Conservation (phyloP, 371 early-diverging fungal species). For the Mucor sp. region DNA sequence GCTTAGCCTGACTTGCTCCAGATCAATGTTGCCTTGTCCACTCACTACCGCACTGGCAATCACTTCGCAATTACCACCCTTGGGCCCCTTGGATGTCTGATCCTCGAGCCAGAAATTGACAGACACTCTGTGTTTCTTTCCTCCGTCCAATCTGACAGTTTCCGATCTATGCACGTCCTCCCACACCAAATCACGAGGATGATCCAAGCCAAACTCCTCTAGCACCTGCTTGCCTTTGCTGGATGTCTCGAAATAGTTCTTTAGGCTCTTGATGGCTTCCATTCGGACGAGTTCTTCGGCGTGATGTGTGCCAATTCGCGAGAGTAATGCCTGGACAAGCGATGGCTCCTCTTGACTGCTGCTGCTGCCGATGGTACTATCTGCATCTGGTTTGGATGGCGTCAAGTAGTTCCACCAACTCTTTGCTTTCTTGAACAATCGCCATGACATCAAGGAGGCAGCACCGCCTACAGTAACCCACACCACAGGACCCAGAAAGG, state of each 20-base stretch:
- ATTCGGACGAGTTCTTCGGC: conserved; percentile 30
- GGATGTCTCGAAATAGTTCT: conserved; percentile 26
- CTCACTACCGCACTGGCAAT: conserved; percentile 27
- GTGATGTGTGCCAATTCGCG: conserved; percentile 32
- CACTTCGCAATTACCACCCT: conserved; percentile 37
- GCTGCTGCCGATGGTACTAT: neutral
- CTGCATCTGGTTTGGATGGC: neutral
- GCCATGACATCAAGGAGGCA: conserved; percentile 34
- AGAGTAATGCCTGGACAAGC: conserved; percentile 6
- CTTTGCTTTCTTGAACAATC: conserved; percentile 32
- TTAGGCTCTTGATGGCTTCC: conserved; percentile 32
- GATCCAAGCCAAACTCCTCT: conserved; percentile 31
- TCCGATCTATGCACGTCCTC: conserved; percentile 25
- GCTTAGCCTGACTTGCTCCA: conserved; percentile 17
- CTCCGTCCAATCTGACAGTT: conserved; percentile 4
- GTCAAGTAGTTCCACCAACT: conserved; percentile 34
- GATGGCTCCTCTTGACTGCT: neutral
- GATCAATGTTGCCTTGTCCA: conserved; percentile 16
- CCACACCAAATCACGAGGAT: conserved; percentile 25
- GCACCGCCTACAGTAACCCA: conserved; percentile 38
- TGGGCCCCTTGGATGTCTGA: conserved; percentile 18
- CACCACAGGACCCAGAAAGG: conserved; percentile 35
- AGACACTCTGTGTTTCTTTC: conserved; percentile 12
- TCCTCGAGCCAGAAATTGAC: conserved; percentile 39
- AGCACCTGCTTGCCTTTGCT: conserved; percentile 25